These are phyloP conservation scores for Crithidia sp. DNA, from an alignment of 208 protist genomes.

Conservation along the genomic window DNA sequence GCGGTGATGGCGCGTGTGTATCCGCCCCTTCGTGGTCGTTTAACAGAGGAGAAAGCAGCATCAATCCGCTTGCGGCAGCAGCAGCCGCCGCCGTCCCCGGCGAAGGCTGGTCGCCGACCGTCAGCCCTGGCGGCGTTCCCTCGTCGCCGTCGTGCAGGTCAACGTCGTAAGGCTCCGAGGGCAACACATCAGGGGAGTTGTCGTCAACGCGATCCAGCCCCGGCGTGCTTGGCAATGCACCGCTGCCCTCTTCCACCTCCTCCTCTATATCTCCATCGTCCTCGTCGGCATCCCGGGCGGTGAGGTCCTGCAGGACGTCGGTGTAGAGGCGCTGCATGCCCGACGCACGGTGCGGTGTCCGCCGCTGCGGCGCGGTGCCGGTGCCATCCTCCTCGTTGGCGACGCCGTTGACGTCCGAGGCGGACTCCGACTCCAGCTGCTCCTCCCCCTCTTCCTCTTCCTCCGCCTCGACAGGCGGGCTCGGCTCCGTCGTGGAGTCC, in stretches of 20 bases:
- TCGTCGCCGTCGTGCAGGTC: constrained; percentile 5
- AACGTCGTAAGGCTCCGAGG: constrained; percentile 3
- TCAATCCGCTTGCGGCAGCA: background rate
- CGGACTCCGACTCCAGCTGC: background rate
- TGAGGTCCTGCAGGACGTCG: background rate
- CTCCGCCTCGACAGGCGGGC: background rate
- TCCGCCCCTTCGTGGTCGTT: background rate
- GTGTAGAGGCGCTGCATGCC: constrained; percentile 1
- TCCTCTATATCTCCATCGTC: background rate
- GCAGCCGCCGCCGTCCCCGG: background rate
- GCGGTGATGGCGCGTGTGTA: background rate
- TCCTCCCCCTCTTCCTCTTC: background rate
- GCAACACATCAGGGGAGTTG: background rate
- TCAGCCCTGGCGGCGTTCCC: no score
- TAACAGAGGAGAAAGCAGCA: background rate
- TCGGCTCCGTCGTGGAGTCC: constrained; percentile 8
- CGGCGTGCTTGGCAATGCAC: background rate
- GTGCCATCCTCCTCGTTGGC: background rate
- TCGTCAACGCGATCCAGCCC: background rate
- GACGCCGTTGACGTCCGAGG: background rate
- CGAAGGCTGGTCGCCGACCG: no score
- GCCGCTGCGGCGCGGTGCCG: background rate
- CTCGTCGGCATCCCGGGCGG: background rate
- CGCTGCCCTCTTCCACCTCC: background rate
- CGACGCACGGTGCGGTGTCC: background rate